Evolutionary conservation across 495 filamentous ascomycete species (phyloP), one percentile per base, ranked within the genome.

Genomic region (Glarea lozoyensis): DNA sequence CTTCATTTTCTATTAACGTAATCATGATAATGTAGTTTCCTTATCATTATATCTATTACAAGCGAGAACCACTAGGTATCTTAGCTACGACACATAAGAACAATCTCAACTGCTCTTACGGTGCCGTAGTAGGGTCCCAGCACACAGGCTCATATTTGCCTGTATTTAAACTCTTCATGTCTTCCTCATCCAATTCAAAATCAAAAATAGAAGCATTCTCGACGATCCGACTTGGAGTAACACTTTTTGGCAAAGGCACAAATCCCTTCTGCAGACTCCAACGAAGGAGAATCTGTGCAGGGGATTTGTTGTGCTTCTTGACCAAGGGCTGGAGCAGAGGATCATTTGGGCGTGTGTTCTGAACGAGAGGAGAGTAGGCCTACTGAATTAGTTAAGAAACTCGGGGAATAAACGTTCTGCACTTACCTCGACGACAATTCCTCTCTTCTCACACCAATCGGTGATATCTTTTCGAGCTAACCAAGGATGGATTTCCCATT

Each of bases 401-500:
- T n/a, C n/a, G n/a, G n/a, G n/a, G n/a, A n/a, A n/a, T n/a, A n/a
- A n/a, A n/a, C n/a, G n/a, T n/a, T n/a, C n/a, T n/a, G n/a, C n/a
- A n/a, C n/a, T n/a, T n/a, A n/a, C n/a, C 64, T 94, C 71, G 16
- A 92, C 62, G 20, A 88, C 62, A 4, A 90, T 70, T 15, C 78
- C 76, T 21, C 81, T 67, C 55, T 78, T 67, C 44, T 69, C 54
- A 50, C 82, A 81, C 83, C 89, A 94, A 37, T 77, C 68, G 10
- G 79, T 78, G 21, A 97, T 82, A 51, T 92, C 84, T 5, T 68
- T 66, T 10, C 89, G 69, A 2, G 77, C 67, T n/a, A 82, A 76
- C 86, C 86, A 94, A 0, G 89, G 88, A 56, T 97, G 90, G 13
- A 96, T 65, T 63, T 96, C 89, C 55, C 86, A 85, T 60, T 94